phyloP scores from a whole-genome alignment of 371 early-diverging fungal species.

The Entomophthora muscae region DNA sequence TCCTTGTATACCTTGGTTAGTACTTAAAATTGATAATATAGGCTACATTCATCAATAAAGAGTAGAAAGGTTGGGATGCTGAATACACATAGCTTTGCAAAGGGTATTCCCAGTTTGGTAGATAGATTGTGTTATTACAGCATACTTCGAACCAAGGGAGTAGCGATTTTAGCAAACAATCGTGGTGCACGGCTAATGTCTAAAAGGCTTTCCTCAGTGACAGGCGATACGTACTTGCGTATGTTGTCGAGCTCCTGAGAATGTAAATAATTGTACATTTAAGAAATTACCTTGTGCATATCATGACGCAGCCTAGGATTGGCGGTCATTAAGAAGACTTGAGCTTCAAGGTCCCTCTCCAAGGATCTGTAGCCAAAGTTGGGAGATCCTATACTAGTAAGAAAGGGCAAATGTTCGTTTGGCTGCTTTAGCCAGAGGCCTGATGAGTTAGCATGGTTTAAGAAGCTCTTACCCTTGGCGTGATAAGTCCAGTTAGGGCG shows the following conservation, averaged over 20 bases:
- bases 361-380: constrained; percentile 83
- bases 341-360: constrained; percentile 79
- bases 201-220: neutral
- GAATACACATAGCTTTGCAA: no score
- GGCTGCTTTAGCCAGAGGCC: constrained; percentile 19
- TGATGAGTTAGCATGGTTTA: no score
- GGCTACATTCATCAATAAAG: no score
- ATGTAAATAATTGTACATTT: neutral
- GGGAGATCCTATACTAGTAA: constrained; percentile 80
- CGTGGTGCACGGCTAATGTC: neutral
- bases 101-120: no score
- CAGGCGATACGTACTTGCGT: neutral
- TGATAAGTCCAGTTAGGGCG: constrained; percentile 82
- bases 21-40: no score
- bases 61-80: no score
- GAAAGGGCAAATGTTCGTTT: constrained; percentile 11
- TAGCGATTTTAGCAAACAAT: constrained; percentile 1
- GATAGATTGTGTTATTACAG: no score
- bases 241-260: constrained; percentile 1
- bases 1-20: no score
- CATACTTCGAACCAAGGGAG: neutral
- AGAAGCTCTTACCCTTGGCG: constrained; percentile 49
- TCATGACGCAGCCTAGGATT: neutral
- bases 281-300: neutral
- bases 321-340: constrained; percentile 14